Evolutionary conservation across 768 basidiomycete genomes (phyloP).

Genomic region (Exidia glandulosa): DNA sequence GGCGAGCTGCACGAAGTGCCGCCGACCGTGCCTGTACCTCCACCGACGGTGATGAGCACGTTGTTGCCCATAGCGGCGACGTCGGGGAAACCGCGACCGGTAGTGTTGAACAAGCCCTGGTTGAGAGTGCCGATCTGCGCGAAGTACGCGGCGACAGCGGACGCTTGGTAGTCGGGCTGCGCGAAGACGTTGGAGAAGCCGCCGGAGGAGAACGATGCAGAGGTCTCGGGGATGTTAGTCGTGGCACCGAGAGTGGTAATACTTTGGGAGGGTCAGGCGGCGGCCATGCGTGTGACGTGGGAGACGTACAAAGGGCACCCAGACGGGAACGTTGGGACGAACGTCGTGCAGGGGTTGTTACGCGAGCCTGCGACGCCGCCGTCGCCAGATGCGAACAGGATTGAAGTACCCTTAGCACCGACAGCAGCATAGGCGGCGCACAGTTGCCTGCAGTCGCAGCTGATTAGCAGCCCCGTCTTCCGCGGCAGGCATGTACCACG

Average conservation of each 20-base stretch:
- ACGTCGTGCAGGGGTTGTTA: conserved; percentile 5
- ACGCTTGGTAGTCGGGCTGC: conserved; percentile 14
- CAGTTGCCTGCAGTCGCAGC: conserved; percentile 13
- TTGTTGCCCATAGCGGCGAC: conserved; percentile 11
- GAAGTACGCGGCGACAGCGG: conserved; percentile 8
- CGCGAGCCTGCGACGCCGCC: conserved; percentile 10
- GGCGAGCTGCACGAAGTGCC: conserved; percentile 12
- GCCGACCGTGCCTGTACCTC: conserved; percentile 2
- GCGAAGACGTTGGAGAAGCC: conserved; percentile 21
- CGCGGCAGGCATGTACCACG: conserved; percentile 7
- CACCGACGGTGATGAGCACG: conserved; percentile 2
- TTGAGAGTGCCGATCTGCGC: conserved; percentile 2
- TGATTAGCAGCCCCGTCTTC: neutral
- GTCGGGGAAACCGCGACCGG: conserved; percentile 12
- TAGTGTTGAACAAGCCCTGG: conserved; percentile 18
- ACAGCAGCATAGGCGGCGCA: conserved; percentile 18
- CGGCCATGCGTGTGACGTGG: neutral
- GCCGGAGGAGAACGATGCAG: conserved; percentile 18
- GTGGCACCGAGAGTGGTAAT: neutral
- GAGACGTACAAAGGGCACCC: conserved; percentile 8
- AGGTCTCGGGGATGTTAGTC: neutral
- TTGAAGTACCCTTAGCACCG: conserved; percentile 11
- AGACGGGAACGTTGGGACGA: conserved; percentile 11
- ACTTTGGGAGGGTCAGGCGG: neutral
- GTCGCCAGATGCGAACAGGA: conserved; percentile 12